Evolutionary conservation across 345 rosid species (phyloP), one percentile per base, ranked within the genome.

Genomic region (Nasturtium officinale): DNA sequence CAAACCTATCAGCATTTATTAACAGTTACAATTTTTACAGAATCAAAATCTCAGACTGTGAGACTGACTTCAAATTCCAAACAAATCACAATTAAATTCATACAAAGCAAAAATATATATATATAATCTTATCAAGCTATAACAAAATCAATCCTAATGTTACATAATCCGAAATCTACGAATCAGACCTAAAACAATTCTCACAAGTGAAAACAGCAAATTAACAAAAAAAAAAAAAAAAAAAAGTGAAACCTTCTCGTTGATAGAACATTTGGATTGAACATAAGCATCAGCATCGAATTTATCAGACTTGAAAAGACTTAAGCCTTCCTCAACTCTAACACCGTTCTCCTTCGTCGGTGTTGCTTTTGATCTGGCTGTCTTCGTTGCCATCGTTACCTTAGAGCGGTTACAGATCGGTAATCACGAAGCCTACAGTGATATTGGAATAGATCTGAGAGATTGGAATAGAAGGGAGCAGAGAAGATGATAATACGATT

Each of bases 261-360:
- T 89, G 80, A 96, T 92, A 43, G 98, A 82, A 78, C 98, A 92
- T 82, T 90, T 96, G 71, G 99, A 84, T 85, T 90, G 96, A 55
- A 96, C 90, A 81, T 82, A 96, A 67, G 87, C 83, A 35, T 92
- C 96, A 76, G 98, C 95, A 74, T 96, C 92, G 83, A 92, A 96
- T 79, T 76, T 86, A 40, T 92, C 98, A 58, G 99, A 86, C 90
- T 86, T 92, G 90, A 96, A 96, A 7, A 84, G 80, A 65, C 65
- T 79, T 60, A 96, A 83, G 21, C 95, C 97, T 85, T 92, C 99
- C 72, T 96, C 98, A 46, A 86, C 79, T 77, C 82, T 86, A 9
- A 74, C 75, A 47, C 92, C 98, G 77, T 87, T 90, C 76, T 92
- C 98, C 77, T 85, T 91, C 67, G 72, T 78, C 65, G 92, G 82